Conservation (phyloP, 345 rosid species). For the Streptanthus diversifolius region DNA sequence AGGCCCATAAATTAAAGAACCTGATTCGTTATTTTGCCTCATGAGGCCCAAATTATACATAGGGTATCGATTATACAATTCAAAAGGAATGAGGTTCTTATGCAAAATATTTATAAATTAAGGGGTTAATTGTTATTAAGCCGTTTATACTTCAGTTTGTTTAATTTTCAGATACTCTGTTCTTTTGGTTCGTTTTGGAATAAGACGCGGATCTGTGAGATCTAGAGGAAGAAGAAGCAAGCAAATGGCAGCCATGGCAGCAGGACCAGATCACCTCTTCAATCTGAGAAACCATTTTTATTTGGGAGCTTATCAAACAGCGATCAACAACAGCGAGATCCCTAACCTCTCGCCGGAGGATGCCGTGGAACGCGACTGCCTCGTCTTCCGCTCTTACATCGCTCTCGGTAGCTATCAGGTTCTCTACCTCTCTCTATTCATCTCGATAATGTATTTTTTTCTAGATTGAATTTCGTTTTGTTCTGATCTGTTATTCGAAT, state of each 20-base stretch:
- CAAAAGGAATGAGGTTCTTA: neutral
- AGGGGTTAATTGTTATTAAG: neutral
- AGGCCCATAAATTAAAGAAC: neutral
- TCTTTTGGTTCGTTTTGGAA: neutral
- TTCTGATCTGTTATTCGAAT: neutral
- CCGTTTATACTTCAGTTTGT: neutral
- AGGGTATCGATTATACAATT: neutral
- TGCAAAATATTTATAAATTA: neutral
- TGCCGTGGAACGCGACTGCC: slow-evolving; percentile 69
- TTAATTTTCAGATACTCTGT: neutral
- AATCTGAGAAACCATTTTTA: slow-evolving; percentile 71
- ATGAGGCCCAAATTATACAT: neutral
- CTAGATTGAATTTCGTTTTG: neutral
- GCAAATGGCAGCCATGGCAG: slow-evolving; percentile 47
- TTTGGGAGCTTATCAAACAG: slow-evolving; percentile 84
- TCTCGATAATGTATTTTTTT: neutral
- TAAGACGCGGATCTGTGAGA: neutral
- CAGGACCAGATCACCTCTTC: slow-evolving; percentile 84
- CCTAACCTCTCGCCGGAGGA: slow-evolving; percentile 71
- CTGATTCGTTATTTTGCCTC: neutral
- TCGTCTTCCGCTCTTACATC: slow-evolving; percentile 79
- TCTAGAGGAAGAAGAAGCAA: neutral
- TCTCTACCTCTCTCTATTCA: neutral
- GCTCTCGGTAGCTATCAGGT: slow-evolving; percentile 70
- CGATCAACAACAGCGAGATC: slow-evolving; percentile 79